Base-by-base conservation (phyloP, 345 rosid genomes). In the Hibiscus mutabilis region DNA sequence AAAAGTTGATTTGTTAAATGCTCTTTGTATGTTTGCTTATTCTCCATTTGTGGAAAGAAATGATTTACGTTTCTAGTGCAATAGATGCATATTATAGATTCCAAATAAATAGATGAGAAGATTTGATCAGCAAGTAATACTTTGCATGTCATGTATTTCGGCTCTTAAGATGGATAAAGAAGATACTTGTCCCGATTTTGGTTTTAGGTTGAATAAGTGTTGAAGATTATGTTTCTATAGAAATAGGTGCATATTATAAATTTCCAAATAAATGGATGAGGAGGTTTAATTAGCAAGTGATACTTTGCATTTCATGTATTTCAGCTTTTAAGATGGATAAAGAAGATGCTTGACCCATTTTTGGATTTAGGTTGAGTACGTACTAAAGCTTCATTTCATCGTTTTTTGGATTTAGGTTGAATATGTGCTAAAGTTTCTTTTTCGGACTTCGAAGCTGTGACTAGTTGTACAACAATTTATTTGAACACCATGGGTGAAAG, bases 401-500 rank as follows among this genome's bases (percentile, higher is more conserved):
- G 2, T 64, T 64, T 44, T 22, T 51, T n/a, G 22, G 5, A 13
- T 65, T 65, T 65, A 21, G 35, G 29, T 22, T 14, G 69, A 65
- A 22, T 42, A 22, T 68, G 58, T 64, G 72, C 78, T 53, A 40
- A 42, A 25, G 72, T 13, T 2, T 55, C 9, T 74, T 40, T 16
- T 47, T 15, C 71, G 69, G 57, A 42, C 59, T 58, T 69, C 35
- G 61, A 71, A 33, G 53, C 77, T 78, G 83, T 84, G 78, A 12
- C 63, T 74, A 69, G 69, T 77, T 76, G 70, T 66, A 61, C 60
- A 68, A 35, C 21, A 11, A 60, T 33, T 68, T 68, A 12, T 49
- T 42, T 60, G 72, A 72, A 75, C 73, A 78, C 37, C 46, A 88
- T 88, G 96, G 86, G 86, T 67, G 84, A 81, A 57, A 82, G 91